Conservation (phyloP, 2,329 filamentous ascomycete genomes). For the Phaeophleospora eucalypticola region DNA sequence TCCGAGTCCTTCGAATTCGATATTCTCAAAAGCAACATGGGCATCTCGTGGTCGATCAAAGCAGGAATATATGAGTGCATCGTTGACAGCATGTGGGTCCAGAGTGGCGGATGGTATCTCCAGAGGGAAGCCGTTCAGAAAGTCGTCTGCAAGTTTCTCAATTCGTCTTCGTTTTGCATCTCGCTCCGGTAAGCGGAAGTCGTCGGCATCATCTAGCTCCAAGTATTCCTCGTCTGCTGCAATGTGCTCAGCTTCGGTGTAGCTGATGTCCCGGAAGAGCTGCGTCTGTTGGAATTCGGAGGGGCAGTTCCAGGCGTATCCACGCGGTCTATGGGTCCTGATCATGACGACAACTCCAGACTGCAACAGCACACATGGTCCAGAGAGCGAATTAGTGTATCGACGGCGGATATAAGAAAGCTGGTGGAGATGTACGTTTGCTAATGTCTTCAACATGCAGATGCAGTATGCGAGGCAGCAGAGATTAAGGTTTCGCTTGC, state of each 20-base stretch:
- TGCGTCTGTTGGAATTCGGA: constrained; percentile 30
- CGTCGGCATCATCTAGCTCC: constrained; percentile 56
- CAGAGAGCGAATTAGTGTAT: no score
- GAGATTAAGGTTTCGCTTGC: neutral
- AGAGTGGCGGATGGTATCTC: constrained; percentile 54
- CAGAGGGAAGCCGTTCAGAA: constrained; percentile 54
- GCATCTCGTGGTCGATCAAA: neutral
- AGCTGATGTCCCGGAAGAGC: constrained; percentile 25
- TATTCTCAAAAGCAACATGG: neutral
- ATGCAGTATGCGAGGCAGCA: neutral
- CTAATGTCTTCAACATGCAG: no score
- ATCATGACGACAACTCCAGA: constrained; percentile 20
- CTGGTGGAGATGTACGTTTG: no score
- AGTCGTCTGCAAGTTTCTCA: constrained; percentile 57
- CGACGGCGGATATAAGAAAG: no score
- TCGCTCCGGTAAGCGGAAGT: constrained; percentile 48
- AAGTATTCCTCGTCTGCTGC: constrained; percentile 34
- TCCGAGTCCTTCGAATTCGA: neutral
- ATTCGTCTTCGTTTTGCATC: constrained; percentile 53
- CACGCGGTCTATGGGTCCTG: constrained; percentile 28
- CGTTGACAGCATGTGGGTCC: constrained; percentile 7
- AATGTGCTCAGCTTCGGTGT: constrained; percentile 20
- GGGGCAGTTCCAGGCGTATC: constrained; percentile 28
- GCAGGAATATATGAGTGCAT: neutral
- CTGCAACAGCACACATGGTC: neutral